Conservation (phyloP, 1,139 yeast genomes). For the Suzukiozyma palmioleophila region DNA sequence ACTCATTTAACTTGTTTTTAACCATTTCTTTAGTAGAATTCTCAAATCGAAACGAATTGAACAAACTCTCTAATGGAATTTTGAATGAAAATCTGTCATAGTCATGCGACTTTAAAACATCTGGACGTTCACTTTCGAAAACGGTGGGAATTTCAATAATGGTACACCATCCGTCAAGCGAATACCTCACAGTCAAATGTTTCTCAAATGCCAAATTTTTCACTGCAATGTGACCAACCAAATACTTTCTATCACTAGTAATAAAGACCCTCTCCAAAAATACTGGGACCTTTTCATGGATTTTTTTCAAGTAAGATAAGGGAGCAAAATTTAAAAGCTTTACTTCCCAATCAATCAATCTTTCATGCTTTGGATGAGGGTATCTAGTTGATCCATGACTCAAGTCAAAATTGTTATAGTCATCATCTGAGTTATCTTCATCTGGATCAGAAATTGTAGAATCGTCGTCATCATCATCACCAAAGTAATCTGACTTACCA, state of each 20-base stretch:
- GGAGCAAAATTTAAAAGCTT: conserved; percentile 44
- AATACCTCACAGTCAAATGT: conserved; percentile 56
- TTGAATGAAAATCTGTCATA: conserved; percentile 60
- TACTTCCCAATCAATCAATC: conserved; percentile 45
- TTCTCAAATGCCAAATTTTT: conserved; percentile 65
- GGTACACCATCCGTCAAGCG: conserved; percentile 71
- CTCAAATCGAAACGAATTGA: conserved; percentile 23
- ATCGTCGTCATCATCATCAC: conserved; percentile 19
- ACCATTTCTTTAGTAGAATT: conserved; percentile 7
- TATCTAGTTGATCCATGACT: conserved; percentile 19
- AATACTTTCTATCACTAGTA: conserved; percentile 48
- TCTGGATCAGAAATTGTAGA: conserved; percentile 3
- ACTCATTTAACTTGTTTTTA: not conserved
- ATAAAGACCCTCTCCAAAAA: conserved; percentile 64
- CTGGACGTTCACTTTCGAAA: conserved; percentile 59
- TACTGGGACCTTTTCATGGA: conserved; percentile 40
- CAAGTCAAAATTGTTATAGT: conserved; percentile 11
- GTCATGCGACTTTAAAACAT: conserved; percentile 41
- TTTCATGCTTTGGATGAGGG: conserved; percentile 18
- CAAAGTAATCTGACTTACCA: conserved; percentile 14
- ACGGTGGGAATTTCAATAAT: conserved; percentile 64
- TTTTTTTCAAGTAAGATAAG: conserved; percentile 33
- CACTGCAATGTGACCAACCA: conserved; percentile 75
- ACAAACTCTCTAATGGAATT: conserved; percentile 40
- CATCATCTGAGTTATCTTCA: conserved; percentile 11